phyloP scores from a whole-genome alignment of 257 asterid genomes.

The Gentiana dahurica region DNA sequence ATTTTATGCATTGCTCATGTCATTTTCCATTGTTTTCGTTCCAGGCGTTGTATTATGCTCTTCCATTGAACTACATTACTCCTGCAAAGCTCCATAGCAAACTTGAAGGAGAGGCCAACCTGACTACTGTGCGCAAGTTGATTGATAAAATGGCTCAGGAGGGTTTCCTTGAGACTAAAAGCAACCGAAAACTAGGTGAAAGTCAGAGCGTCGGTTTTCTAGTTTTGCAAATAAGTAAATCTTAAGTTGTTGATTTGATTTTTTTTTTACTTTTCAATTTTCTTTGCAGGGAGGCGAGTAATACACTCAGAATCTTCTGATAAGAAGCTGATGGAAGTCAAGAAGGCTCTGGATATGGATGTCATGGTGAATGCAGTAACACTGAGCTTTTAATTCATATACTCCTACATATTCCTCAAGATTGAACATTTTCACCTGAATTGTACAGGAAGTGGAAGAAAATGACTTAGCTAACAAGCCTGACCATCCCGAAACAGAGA shows the following conservation, averaged over 20 bases:
- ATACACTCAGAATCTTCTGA: constrained; percentile 72
- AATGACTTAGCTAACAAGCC: constrained; percentile 31
- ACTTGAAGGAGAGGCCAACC: constrained; percentile 69
- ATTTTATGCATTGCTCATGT: not conserved
- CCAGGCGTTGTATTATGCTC: constrained; percentile 91
- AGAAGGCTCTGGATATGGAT: constrained; percentile 43
- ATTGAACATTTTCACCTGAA: constrained; percentile 4
- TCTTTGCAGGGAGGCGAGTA: constrained; percentile 74
- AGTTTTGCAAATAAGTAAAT: constrained; percentile 3
- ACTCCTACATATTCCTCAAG: not conserved
- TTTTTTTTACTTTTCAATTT: not conserved
- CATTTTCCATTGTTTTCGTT: constrained; percentile 1
- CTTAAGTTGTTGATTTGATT: constrained; percentile 4
- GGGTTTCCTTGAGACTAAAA: constrained; percentile 62
- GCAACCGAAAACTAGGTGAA: constrained; percentile 77
- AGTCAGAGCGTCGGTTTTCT: not conserved
- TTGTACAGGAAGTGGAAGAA: constrained; percentile 45
- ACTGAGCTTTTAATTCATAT: not conserved
- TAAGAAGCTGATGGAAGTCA: constrained; percentile 61
- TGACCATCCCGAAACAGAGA: constrained; percentile 23
- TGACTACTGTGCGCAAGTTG: constrained; percentile 51
- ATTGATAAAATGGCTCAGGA: constrained; percentile 80
- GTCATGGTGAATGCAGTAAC: constrained; percentile 33
- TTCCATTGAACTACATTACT: constrained; percentile 64
- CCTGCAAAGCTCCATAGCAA: constrained; percentile 64